Conservation (phyloP, 768 basidiomycete species). For the Boletus rex-veris region DNA sequence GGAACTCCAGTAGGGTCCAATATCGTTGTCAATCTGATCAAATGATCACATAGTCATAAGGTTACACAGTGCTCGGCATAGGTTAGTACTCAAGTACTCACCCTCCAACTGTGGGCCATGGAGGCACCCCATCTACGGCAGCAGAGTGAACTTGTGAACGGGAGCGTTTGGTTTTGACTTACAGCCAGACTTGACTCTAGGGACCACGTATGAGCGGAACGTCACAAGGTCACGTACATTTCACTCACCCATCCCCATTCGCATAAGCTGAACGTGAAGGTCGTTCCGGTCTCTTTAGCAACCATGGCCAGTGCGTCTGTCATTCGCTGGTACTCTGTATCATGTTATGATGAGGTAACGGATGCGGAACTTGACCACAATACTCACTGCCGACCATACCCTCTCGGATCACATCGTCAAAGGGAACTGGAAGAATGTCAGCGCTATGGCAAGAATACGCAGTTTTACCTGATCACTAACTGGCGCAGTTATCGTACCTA, state of each 20-base stretch:
- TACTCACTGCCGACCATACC: constrained; percentile 51
- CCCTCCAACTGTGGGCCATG: constrained; percentile 42
- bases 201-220: background rate
- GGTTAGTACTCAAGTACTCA: constrained; percentile 27
- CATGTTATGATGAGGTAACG: background rate
- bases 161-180: constrained; percentile 36
- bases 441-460: background rate
- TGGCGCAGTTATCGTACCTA: constrained; percentile 60
- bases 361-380: background rate
- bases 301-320: constrained; percentile 49
- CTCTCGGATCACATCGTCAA: constrained; percentile 49
- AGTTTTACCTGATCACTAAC: constrained; percentile 26
- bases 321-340: constrained; percentile 57
- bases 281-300: constrained; percentile 45
- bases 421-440: constrained; percentile 42
- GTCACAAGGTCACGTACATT: background rate
- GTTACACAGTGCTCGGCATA: background rate
- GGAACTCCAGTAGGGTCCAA: constrained; percentile 46
- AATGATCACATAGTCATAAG: background rate
- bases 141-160: background rate
- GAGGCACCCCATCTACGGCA: constrained; percentile 34
- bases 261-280: constrained; percentile 58
- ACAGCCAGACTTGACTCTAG: constrained; percentile 59
- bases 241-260: constrained; percentile 61
- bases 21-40: constrained; percentile 15